Percentiles rank a stretch among this genome's conserved stretches.
Conservation (phyloP, 2,329 filamentous ascomycete species). For the Aureobasidium sp. region DNA sequence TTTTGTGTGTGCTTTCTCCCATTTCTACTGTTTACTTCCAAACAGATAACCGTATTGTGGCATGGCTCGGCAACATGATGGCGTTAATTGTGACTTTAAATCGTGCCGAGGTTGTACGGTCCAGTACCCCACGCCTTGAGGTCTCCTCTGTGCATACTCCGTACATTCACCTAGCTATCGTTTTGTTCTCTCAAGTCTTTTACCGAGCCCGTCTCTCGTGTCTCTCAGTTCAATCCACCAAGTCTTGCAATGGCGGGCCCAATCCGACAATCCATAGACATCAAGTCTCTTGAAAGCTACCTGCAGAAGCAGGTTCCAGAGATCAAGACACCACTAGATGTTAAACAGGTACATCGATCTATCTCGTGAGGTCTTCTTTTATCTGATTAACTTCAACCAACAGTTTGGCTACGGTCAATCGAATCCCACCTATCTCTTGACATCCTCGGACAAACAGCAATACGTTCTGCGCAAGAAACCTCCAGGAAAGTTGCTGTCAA, state of each 20-base stretch:
- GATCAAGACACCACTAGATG: slow-evolving; percentile 71
- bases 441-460: slow-evolving; percentile 56
- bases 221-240: not conserved
- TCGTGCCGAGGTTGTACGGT: slow-evolving; percentile 6
- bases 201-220: not conserved
- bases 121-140: not conserved
- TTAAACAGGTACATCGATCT: slow-evolving; percentile 65
- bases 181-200: not conserved
- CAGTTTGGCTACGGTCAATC: slow-evolving; percentile 97
- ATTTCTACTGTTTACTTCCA: not conserved
- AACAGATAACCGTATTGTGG: not conserved
- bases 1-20: not conserved
- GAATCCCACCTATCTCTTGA: slow-evolving; percentile 93
- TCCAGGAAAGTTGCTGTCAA: slow-evolving; percentile 84
- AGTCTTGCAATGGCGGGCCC: slow-evolving; percentile 61
- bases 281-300: slow-evolving; percentile 70
- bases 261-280: slow-evolving; percentile 84
- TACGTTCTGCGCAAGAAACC: slow-evolving; percentile 97
- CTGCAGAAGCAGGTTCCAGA: slow-evolving; percentile 69
- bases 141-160: not conserved
- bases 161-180: not conserved
- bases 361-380: not conserved
- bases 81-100: not conserved
- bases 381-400: slow-evolving; percentile 2
- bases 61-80: slow-evolving; percentile 7